These are phyloP conservation scores for Ganoderma meredithae DNA, from an alignment of 1,284 basidiomycete species.

Conservation along the genomic window DNA sequence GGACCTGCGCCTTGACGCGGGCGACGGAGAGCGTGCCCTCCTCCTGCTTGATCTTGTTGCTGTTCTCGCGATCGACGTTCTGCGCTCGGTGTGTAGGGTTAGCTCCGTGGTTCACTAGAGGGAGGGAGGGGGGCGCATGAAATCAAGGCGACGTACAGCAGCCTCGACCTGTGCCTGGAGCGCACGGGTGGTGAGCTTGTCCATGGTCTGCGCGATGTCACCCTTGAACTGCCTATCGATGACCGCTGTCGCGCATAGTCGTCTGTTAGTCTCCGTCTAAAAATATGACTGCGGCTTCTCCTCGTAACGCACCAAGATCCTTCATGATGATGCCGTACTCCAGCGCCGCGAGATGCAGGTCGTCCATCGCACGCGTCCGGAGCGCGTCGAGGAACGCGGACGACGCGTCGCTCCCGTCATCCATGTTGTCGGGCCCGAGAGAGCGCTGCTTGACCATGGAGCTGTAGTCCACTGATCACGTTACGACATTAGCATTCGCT, in stretches of 20 bases:
- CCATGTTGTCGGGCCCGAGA: slow-evolving; percentile 74
- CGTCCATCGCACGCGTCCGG: slow-evolving; percentile 83
- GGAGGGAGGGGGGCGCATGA: too few species aligned
- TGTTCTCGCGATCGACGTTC: slow-evolving; percentile 86
- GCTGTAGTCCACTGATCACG: slow-evolving; percentile 54
- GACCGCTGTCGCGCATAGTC: slow-evolving; percentile 56
- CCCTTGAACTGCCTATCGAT: slow-evolving; percentile 86
- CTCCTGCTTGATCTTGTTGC: slow-evolving; percentile 85
- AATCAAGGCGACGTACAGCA: slow-evolving; percentile 73
- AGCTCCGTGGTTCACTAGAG: neutral
- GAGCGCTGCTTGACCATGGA: slow-evolving; percentile 82
- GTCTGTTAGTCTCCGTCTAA: neutral
- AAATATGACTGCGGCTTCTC: neutral
- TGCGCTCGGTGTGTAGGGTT: slow-evolving; percentile 33
- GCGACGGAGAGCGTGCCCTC: slow-evolving; percentile 79
- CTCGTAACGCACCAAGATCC: slow-evolving; percentile 63
- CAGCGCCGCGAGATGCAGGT: slow-evolving; percentile 77
- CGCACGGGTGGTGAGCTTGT: slow-evolving; percentile 81
- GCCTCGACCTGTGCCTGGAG: slow-evolving; percentile 86
- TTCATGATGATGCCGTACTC: slow-evolving; percentile 84
- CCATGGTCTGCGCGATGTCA: slow-evolving; percentile 83
- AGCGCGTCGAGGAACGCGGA: slow-evolving; percentile 82
- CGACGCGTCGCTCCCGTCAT: slow-evolving; percentile 70
- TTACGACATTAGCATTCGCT: neutral
- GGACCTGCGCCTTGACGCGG: slow-evolving; percentile 73